Evolutionary conservation across 2,329 filamentous ascomycete species (phyloP).

Genomic region (Ascocoryne sarcoides): DNA sequence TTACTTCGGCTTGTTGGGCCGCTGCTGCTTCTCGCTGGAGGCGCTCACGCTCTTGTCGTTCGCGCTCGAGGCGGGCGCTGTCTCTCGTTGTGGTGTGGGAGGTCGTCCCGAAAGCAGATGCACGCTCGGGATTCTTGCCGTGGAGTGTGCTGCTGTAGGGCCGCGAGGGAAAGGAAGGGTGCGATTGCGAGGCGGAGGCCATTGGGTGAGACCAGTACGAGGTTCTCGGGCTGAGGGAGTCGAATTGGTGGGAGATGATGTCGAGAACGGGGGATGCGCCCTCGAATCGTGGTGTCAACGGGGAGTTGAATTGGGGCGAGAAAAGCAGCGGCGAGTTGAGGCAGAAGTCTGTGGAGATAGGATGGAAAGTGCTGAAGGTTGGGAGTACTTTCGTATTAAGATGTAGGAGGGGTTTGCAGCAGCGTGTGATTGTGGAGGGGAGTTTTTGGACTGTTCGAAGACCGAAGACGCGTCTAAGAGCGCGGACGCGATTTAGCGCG

Average conservation of each 20-base stretch:
- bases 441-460: no score
- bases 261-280: no score
- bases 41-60: constrained; percentile 29
- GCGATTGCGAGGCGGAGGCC: constrained; percentile 39
- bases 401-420: background rate
- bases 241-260: background rate
- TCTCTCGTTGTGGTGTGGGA: constrained; percentile 30
- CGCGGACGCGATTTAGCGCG: background rate
- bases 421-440: background rate
- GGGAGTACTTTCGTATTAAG: background rate
- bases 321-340: background rate
- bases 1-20: constrained; percentile 10
- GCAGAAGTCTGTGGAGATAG: background rate
- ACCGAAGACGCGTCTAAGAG: background rate
- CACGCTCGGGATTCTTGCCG: constrained; percentile 42
- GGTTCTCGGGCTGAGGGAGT: background rate
- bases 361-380: background rate
- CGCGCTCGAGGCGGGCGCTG: constrained; percentile 33
- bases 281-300: no score
- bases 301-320: background rate
- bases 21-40: constrained; percentile 14
- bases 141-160: constrained; percentile 33
- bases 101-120: constrained; percentile 30
- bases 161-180: constrained; percentile 43
- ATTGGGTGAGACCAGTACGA: constrained; percentile 10